These are phyloP conservation scores for Penicillium desertorum DNA, from an alignment of 495 filamentous ascomycete genomes.

Conservation along the genomic window DNA sequence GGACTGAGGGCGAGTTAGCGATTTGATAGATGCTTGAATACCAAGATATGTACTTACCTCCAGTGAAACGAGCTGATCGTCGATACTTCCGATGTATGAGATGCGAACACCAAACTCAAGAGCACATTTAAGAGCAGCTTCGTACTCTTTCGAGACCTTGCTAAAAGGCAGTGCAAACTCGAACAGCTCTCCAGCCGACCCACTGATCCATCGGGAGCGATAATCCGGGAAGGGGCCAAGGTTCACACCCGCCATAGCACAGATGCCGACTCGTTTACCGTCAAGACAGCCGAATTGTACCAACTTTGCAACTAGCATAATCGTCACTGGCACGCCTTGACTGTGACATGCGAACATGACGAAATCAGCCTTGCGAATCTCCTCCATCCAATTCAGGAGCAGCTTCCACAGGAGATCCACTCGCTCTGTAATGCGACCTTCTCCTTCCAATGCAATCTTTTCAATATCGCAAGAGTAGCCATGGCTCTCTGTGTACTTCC, in stretches of 20 bases:
- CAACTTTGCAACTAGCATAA: conserved; percentile 91
- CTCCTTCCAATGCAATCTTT: conserved; percentile 93
- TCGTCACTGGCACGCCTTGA: conserved; percentile 89
- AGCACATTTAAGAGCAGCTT: conserved; percentile 66
- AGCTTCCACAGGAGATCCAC: conserved; percentile 93
- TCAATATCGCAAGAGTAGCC: conserved; percentile 70
- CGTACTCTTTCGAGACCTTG: conserved; percentile 77
- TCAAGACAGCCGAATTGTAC: conserved; percentile 76
- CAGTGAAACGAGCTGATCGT: conserved; percentile 92
- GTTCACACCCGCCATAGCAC: conserved; percentile 94
- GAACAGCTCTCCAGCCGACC: conserved; percentile 87
- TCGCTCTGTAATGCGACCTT: conserved; percentile 88
- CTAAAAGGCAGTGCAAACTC: conserved; percentile 82
- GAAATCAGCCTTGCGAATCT: conserved; percentile 83
- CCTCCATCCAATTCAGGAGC: conserved; percentile 90
- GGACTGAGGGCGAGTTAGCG: conserved; percentile 54
- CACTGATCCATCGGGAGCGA: conserved; percentile 78
- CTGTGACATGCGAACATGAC: conserved; percentile 90
- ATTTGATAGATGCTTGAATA: neutral
- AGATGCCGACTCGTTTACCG: conserved; percentile 70
- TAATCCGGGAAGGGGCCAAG: conserved; percentile 88
- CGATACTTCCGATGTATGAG: conserved; percentile 86
- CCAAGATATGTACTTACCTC: conserved; percentile 54
- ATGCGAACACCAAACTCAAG: conserved; percentile 78
- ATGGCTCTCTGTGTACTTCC: conserved; percentile 71